Conservation (phyloP, 352 stramenopile genomes). For the Phytophthora cajani region DNA sequence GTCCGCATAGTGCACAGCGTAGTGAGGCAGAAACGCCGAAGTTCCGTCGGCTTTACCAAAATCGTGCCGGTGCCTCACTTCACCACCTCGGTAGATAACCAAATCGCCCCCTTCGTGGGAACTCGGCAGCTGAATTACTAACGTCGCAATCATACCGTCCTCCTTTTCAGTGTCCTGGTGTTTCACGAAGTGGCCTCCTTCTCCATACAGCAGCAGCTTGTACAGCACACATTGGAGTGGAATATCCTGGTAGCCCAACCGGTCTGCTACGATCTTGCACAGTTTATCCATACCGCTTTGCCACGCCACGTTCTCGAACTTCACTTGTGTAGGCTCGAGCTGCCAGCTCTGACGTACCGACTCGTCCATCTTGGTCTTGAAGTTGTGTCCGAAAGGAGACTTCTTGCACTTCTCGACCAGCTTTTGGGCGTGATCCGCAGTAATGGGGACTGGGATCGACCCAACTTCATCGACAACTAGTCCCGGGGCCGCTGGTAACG, state of each 20-base stretch:
- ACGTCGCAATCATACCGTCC: conserved; percentile 50
- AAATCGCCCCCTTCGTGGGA: conserved; percentile 15
- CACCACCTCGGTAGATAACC: conserved; percentile 7
- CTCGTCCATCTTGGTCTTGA: conserved; percentile 17
- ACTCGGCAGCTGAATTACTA: conserved; percentile 44
- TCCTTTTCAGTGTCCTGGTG: conserved; percentile 63
- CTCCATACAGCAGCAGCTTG: conserved; percentile 56
- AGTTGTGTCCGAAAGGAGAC: conserved; percentile 29
- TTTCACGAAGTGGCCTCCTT: conserved; percentile 44
- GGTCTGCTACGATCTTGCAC: conserved; percentile 2
- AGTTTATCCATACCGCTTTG: neutral
- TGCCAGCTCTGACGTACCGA: conserved; percentile 23
- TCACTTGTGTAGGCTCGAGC: neutral
- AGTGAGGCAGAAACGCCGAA: conserved; percentile 16
- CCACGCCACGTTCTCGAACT: neutral
- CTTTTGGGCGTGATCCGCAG: conserved; percentile 2
- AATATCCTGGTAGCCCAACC: conserved; percentile 11
- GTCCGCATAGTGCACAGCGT: conserved; percentile 31
- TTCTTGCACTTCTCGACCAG: conserved; percentile 7
- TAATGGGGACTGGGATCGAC: conserved; percentile 11
- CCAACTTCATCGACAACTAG: conserved; percentile 8
- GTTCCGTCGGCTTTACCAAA: conserved; percentile 22
- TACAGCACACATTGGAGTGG: conserved; percentile 27
- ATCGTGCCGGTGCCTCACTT: conserved; percentile 12
- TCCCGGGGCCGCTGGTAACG: conserved; percentile 3